Conservation (phyloP, 2,329 filamentous ascomycete genomes). For the Cytospora paraplurivora region DNA sequence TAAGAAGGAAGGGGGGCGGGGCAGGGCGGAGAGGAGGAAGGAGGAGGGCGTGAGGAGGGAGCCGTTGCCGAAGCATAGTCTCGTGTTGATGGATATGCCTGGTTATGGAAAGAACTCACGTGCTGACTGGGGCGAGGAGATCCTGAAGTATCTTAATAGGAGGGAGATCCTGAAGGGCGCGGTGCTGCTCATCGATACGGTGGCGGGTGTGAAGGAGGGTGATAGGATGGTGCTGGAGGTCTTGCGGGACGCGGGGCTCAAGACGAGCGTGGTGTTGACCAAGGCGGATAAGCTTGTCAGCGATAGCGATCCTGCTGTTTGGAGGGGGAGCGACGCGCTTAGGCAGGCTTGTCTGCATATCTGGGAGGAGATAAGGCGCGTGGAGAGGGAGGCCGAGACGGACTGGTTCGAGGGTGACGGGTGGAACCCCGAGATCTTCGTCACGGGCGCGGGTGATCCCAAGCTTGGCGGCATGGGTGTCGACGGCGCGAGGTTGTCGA, state of each 20-base stretch:
- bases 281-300: conserved; percentile 55
- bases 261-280: conserved; percentile 55
- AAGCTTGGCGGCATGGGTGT: conserved; percentile 37
- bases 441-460: conserved; percentile 40
- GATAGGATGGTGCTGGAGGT: conserved; percentile 52
- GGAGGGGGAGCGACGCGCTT: conserved; percentile 12
- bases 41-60: conserved; percentile 34
- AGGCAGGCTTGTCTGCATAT: conserved; percentile 33
- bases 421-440: conserved; percentile 39
- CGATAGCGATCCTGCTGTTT: conserved; percentile 10
- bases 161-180: conserved; percentile 53
- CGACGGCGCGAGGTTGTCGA: conserved; percentile 38
- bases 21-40: conserved; percentile 28
- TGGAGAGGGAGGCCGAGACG: conserved; percentile 33
- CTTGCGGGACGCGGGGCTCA: conserved; percentile 48
- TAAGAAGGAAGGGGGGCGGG: conserved; percentile 29
- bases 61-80: conserved; percentile 47
- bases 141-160: conserved; percentile 52
- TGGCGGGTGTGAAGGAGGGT: conserved; percentile 52
- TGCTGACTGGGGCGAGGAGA: conserved; percentile 54
- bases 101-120: conserved; percentile 42
- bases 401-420: conserved; percentile 35
- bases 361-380: conserved; percentile 36
- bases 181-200: conserved; percentile 55
- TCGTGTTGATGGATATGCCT: conserved; percentile 48